phyloP scores from a whole-genome alignment of 345 rosid species.

The Sisymbrium altissimum region DNA sequence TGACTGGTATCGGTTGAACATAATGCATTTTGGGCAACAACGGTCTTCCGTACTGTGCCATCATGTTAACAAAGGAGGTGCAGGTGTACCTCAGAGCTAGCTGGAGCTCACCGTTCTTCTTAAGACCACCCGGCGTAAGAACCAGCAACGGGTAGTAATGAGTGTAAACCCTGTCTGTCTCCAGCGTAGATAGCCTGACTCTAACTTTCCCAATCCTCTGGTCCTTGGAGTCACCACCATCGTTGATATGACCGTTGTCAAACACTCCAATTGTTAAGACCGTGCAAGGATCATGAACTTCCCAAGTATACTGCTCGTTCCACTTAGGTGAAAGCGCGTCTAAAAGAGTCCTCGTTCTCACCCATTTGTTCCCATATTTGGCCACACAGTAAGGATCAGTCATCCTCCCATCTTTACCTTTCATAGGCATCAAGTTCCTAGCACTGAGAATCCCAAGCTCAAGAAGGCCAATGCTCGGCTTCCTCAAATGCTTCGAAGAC shows the following conservation, averaged over 20 bases:
- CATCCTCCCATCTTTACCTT: constrained; percentile 66
- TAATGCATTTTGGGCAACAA: constrained; percentile 99
- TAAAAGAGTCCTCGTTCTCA: constrained; percentile 85
- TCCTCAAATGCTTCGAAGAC: constrained; percentile 77
- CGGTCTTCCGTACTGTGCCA: constrained; percentile 79
- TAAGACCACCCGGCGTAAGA: constrained; percentile 67
- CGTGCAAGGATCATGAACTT: constrained; percentile 89
- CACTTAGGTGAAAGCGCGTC: constrained; percentile 75
- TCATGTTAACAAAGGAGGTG: constrained; percentile 83
- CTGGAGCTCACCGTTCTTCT: constrained; percentile 88
- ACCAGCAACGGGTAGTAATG: constrained; percentile 86
- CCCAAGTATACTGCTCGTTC: constrained; percentile 99
- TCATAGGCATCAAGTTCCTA: constrained; percentile 79
- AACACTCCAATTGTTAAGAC: constrained; percentile 90
- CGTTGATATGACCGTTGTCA: constrained; percentile 74
- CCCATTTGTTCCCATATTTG: constrained; percentile 97
- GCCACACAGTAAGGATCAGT: constrained; percentile 96
- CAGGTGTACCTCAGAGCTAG: constrained; percentile 85
- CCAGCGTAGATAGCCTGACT: constrained; percentile 82
- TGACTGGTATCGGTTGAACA: constrained; percentile 68
- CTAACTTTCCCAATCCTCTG: constrained; percentile 90
- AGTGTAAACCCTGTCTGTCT: constrained; percentile 81
- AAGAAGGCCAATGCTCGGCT: constrained; percentile 67
- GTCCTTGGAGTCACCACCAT: constrained; percentile 62
- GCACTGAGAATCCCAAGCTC: constrained; percentile 89